These are phyloP conservation scores for Corymbia maculata DNA, from an alignment of 345 rosid genomes.

Conservation along the genomic window DNA sequence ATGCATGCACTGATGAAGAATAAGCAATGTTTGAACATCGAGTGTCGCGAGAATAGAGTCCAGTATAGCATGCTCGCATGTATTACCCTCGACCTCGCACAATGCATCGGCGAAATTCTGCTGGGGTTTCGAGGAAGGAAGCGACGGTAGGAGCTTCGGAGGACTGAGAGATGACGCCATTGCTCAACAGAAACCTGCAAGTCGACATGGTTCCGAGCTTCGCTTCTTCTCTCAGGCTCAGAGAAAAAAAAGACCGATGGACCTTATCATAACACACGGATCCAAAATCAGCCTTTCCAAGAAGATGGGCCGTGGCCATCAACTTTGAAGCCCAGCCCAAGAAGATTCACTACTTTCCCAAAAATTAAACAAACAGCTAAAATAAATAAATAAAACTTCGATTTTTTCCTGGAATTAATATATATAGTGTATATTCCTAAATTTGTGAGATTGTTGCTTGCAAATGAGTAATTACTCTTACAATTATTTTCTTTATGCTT, in stretches of 20 bases:
- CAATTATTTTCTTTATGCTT: not conserved
- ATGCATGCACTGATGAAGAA: not conserved
- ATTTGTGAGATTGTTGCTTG: not conserved
- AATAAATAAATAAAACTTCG: not conserved
- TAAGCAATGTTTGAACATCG: not conserved
- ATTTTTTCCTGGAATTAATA: not conserved
- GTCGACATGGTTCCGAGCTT: not conserved
- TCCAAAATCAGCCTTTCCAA: not conserved
- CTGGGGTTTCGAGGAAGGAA: slow-evolving; percentile 46
- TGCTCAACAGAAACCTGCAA: slow-evolving; percentile 37
- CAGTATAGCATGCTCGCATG: not conserved
- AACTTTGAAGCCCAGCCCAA: not conserved
- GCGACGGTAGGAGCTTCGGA: slow-evolving; percentile 43
- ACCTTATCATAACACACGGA: not conserved
- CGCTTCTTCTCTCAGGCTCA: not conserved
- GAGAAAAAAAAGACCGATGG: not conserved
- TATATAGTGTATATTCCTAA: not conserved
- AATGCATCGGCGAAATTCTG: not conserved
- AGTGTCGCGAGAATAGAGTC: not conserved
- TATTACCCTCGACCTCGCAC: not conserved
- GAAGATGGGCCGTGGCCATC: not conserved
- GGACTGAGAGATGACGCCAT: slow-evolving; percentile 34
- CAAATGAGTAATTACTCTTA: not conserved
- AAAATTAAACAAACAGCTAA: not conserved
- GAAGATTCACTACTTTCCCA: not conserved